Base-by-base conservation (phyloP, 768 basidiomycete species). In the Suillus lakei region DNA sequence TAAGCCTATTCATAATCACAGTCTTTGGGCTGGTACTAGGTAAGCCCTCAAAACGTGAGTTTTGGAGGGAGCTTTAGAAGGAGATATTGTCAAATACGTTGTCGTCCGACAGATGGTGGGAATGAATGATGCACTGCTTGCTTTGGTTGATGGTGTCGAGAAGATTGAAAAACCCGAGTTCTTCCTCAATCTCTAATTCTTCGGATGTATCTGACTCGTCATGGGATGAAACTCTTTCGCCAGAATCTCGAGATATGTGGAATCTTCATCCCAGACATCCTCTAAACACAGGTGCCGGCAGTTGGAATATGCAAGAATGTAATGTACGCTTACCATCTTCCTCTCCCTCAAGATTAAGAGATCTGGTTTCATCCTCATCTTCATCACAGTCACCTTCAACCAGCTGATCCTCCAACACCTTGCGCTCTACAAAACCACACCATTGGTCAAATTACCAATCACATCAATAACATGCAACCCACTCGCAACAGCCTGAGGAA, bases 231-330 rank as follows among this genome's bases (percentile, higher is more conserved):
- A 92, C 84, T 95, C 91, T 69, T 87, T 87, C 8, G 93, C 94
- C 39, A 96, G 85, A 84, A 94, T 80, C 75, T 96, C 93, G 51
- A 95, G 82, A 73, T 95, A 96, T 8, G 91, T 92, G 9, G 93
- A 93, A 70, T 95, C 92, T 65, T 92, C 90, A 71, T 96, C 94
- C 89, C 91, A 95, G 18, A 95, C 92, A 75, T 96, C 95, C 73
- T 92, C 93, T 89, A 69, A 66, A 43, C 30, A 9, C 2, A 32
- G 18, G 18, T 18, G 23, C 67, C 18, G 68, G 63, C 26, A 50
- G 23, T 26, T 53, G 44, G 34, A 43, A 23, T 3, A 38, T 7
- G 4, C 38, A 59, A 32, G 13, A 16, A 34, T n/a, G 23, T 5
- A 41, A 48, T 30, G 28, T 23, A 36, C 7, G 9, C 79, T 65